Percentiles rank a stretch among this genome's conserved stretches.
phyloP scores from a whole-genome alignment of 169 alveolate species.

The Eimeria nieschulzi region DNA sequence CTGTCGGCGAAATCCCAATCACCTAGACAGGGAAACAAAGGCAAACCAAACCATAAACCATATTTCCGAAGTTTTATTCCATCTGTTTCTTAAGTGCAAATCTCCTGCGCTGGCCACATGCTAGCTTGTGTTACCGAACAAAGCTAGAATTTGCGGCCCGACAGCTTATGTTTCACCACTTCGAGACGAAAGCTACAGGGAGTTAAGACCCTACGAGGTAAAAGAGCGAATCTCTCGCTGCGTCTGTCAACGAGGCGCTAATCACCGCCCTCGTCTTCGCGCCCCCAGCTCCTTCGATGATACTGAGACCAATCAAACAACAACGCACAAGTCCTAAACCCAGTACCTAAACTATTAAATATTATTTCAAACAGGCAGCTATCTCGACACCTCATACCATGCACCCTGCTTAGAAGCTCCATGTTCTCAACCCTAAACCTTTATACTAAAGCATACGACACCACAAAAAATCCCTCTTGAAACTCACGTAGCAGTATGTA shows the following conservation, averaged over 20 bases:
- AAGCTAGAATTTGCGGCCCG: no score
- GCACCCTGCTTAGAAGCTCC: no score
- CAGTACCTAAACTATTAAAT: neutral
- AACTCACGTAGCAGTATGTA: neutral
- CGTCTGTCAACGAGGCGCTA: constrained; percentile 59
- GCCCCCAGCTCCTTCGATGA: constrained; percentile 71
- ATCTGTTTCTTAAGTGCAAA: no score
- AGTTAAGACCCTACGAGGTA: constrained; percentile 18
- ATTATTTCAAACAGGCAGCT: no score
- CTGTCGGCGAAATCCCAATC: constrained; percentile 9
- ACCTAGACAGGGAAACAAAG: neutral
- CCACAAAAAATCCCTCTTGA: neutral
- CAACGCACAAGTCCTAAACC: constrained; percentile 32
- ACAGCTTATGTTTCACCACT: no score
- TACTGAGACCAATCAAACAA: neutral
- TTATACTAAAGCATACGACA: neutral
- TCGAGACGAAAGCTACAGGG: neutral
- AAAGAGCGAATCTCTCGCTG: constrained; percentile 21
- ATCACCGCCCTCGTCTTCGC: constrained; percentile 63
- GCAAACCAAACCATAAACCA: neutral
- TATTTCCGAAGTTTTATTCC: neutral
- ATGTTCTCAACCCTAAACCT: constrained; percentile 20
- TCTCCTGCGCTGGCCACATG: no score
- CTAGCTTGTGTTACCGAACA: no score
- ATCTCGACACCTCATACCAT: no score